phyloP scores from a whole-genome alignment of 2,329 filamentous ascomycete species.

The Decorospora gaudefroyi region DNA sequence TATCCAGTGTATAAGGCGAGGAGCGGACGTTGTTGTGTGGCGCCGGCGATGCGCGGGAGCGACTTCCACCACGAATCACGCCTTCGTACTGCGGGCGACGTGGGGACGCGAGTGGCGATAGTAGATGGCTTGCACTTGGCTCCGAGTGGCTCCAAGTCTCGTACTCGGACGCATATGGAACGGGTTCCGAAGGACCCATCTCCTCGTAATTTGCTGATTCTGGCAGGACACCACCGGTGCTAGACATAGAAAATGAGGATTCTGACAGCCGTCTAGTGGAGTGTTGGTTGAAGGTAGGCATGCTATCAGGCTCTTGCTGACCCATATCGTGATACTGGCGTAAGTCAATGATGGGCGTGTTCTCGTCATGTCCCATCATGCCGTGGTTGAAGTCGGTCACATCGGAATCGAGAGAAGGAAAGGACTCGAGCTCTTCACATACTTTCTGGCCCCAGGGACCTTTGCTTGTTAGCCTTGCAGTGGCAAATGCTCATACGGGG shows the following conservation, averaged over 20 bases:
- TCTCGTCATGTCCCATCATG: constrained; percentile 47
- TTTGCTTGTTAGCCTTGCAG: constrained; percentile 29
- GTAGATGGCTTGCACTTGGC: constrained; percentile 65
- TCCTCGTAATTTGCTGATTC: constrained; percentile 75
- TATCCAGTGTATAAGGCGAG: constrained; percentile 72
- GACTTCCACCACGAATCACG: constrained; percentile 59
- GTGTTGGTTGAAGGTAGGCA: constrained; percentile 49
- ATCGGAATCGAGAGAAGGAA: constrained; percentile 48
- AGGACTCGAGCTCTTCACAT: constrained; percentile 46
- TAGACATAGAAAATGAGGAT: constrained; percentile 75
- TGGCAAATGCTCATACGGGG: not conserved
- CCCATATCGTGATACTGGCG: constrained; percentile 44
- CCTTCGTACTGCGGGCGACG: constrained; percentile 63
- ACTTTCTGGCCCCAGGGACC: constrained; percentile 49
- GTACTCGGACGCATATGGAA: constrained; percentile 64
- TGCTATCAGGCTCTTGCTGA: constrained; percentile 39
- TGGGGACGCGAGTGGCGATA: constrained; percentile 75
- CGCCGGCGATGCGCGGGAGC: constrained; percentile 72
- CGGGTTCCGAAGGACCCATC: constrained; percentile 69
- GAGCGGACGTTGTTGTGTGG: constrained; percentile 69
- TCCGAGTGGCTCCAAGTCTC: constrained; percentile 69
- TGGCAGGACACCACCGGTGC: constrained; percentile 58
- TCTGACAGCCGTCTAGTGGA: constrained; percentile 69
- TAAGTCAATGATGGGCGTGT: constrained; percentile 49
- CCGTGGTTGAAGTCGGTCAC: constrained; percentile 45